phyloP scores from a whole-genome alignment of 768 basidiomycete species.

The Lentinula boryana region DNA sequence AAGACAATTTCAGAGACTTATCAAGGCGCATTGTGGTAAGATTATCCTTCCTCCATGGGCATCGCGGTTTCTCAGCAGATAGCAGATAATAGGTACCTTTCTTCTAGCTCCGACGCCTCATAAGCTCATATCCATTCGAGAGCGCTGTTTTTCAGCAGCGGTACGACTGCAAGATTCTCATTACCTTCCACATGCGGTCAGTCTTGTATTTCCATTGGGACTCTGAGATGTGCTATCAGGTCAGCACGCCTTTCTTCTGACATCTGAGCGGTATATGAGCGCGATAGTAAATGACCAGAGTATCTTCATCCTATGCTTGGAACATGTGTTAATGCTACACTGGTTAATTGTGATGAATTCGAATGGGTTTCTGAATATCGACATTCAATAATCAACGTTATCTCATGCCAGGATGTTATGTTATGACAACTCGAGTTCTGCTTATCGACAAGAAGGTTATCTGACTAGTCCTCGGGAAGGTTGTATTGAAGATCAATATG shows the following conservation, averaged over 20 bases:
- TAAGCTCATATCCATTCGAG: neutral
- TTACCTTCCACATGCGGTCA: neutral
- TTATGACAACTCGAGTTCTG: too few species aligned
- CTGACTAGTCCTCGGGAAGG: too few species aligned
- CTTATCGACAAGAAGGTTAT: too few species aligned
- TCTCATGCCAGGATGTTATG: too few species aligned
- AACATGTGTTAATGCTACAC: too few species aligned
- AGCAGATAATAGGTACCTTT: neutral
- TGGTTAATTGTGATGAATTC: too few species aligned
- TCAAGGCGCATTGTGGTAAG: neutral
- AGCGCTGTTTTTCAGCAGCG: neutral
- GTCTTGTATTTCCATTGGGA: neutral
- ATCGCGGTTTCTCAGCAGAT: neutral
- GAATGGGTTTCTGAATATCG: too few species aligned
- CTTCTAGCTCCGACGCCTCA: neutral
- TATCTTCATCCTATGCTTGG: too few species aligned
- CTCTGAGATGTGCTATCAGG: neutral
- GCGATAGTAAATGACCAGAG: too few species aligned
- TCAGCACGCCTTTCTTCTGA: neutral
- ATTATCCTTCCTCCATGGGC: neutral
- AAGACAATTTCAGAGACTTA: neutral
- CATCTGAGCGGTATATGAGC: too few species aligned
- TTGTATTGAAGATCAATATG: too few species aligned
- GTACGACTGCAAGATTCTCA: neutral
- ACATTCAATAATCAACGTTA: too few species aligned